Conservation (phyloP, 805 yeast species). For the Saccharomycopsis lassenensis region DNA sequence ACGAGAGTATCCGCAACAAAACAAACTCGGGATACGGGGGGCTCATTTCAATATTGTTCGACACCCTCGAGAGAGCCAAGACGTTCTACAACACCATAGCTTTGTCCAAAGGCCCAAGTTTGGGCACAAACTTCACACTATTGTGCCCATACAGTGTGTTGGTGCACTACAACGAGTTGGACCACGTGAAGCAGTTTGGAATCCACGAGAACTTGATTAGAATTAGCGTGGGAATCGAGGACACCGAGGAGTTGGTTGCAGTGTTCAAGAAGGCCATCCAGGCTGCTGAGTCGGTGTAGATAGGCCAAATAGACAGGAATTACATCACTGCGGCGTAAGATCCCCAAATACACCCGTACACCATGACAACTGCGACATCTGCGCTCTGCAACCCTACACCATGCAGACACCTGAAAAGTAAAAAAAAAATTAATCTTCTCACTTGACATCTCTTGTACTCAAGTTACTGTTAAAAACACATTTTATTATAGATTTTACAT, state of each 20-base stretch:
- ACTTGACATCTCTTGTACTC: no score
- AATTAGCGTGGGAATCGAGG: constrained; percentile 80
- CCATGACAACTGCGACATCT: no score
- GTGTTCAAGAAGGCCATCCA: constrained; percentile 44
- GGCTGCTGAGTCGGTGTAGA: no score
- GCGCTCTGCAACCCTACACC: no score
- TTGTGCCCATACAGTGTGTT: constrained; percentile 85
- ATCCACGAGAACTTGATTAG: constrained; percentile 70
- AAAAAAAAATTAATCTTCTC: no score
- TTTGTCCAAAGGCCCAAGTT: constrained; percentile 79
- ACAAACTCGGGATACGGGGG: constrained; percentile 91
- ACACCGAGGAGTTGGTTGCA: constrained; percentile 41
- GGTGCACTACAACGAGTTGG: constrained; percentile 76
- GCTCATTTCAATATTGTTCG: constrained; percentile 61
- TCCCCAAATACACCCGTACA: no score
- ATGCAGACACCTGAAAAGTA: no score
- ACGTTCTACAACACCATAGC: constrained; percentile 62
- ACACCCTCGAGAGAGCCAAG: constrained; percentile 51
- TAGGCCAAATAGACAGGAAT: no score
- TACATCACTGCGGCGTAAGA: no score
- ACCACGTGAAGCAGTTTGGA: constrained; percentile 72
- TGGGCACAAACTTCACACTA: constrained; percentile 82
- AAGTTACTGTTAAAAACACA: no score
- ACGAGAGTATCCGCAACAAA: constrained; percentile 56
- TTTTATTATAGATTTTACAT: no score